Evolutionary conservation across 495 filamentous ascomycete genomes (phyloP).

Genomic region (Pyrenopolyporus hunteri): DNA sequence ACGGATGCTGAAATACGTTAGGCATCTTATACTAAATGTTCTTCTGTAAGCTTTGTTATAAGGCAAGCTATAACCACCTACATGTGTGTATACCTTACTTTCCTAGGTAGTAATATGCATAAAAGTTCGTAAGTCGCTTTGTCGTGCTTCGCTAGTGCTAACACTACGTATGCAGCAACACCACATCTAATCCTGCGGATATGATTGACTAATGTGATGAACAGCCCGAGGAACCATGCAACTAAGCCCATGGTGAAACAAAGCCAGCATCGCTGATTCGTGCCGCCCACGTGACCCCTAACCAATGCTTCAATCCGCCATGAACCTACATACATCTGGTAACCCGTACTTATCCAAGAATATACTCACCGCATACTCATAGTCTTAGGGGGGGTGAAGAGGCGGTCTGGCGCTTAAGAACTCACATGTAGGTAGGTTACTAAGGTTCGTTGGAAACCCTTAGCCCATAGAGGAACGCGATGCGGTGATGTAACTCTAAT

Average conservation of each 20-base stretch:
- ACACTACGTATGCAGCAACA: conserved; percentile 35
- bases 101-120: no score
- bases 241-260: conserved; percentile 37
- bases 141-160: conserved; percentile 34
- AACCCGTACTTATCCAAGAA: background rate
- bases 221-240: conserved; percentile 33
- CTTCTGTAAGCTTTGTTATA: no score
- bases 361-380: conserved; percentile 11
- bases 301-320: conserved; percentile 35
- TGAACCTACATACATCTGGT: no score
- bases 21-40: no score
- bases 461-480: conserved; percentile 5
- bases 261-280: conserved; percentile 32
- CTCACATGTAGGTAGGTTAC: background rate
- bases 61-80: background rate
- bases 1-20: no score
- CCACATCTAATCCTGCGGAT: conserved; percentile 26
- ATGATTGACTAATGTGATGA: conserved; percentile 33
- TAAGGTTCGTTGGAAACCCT: background rate
- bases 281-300: conserved; percentile 28
- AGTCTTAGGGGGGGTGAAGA: conserved; percentile 19
- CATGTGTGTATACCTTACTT: no score
- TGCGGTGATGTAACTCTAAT: background rate
- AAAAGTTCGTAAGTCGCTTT: conserved; percentile 7
- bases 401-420: conserved; percentile 24